Conservation (phyloP, 192 early-diverging fungal species). For the Dimargaris verticillata region DNA sequence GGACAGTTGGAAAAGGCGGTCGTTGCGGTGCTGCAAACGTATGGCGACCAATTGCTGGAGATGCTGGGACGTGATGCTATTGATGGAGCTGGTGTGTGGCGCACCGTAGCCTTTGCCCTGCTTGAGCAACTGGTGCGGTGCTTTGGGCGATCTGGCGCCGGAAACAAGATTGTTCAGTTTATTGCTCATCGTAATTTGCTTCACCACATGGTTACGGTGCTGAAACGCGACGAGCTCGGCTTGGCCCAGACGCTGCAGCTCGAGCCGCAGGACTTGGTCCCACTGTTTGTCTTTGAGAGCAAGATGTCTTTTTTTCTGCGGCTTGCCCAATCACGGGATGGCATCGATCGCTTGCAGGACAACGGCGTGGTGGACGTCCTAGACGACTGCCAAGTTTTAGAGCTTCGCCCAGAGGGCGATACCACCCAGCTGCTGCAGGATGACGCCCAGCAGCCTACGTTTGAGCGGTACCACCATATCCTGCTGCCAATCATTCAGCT, state of each 20-base stretch:
- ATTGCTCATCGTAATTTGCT: conserved; percentile 35
- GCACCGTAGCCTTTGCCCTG: conserved; percentile 66
- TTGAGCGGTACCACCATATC: conserved; percentile 45
- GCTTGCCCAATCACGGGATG: conserved; percentile 53
- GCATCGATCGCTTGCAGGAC: conserved; percentile 60
- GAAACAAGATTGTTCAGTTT: conserved; percentile 27
- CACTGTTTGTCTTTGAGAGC: conserved; percentile 57
- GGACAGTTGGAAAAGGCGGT: conserved; percentile 24
- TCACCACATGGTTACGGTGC: conserved; percentile 34
- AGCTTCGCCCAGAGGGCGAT: conserved; percentile 39
- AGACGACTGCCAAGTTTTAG: conserved; percentile 50
- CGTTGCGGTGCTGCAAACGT: conserved; percentile 27
- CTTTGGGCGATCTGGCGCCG: conserved; percentile 23
- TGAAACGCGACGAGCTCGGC: conserved; percentile 43
- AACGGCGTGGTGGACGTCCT: conserved; percentile 65
- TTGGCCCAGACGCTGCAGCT: conserved; percentile 30
- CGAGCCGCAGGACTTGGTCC: conserved; percentile 34
- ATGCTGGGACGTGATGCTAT: conserved; percentile 64
- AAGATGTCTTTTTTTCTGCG: conserved; percentile 70
- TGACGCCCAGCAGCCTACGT: conserved; percentile 3
- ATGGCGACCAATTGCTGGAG: conserved; percentile 59
- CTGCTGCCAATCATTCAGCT: conserved; percentile 44
- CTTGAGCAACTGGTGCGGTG: conserved; percentile 49
- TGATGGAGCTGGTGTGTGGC: conserved; percentile 63
- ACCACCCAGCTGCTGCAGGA: conserved; percentile 15